phyloP scores from a whole-genome alignment of 225 moss, liverwort and hornwort species.

The Antitrichia curtipendula region DNA sequence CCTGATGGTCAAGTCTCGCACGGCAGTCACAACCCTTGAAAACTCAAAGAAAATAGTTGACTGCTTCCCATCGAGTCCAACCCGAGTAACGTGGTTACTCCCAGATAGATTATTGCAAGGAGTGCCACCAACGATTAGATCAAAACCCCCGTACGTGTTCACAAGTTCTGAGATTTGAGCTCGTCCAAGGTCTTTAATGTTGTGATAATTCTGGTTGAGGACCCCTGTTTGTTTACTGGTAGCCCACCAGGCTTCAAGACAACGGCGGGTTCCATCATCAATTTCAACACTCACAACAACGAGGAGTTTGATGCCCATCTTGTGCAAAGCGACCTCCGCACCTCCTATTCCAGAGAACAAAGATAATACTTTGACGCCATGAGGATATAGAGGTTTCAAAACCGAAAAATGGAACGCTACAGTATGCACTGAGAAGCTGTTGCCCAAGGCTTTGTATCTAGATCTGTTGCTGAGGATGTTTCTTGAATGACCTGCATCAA shows the following conservation, averaged over 20 bases:
- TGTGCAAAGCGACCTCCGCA: conserved; percentile 72
- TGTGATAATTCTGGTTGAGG: conserved; percentile 17
- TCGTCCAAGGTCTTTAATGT: conserved; percentile 35
- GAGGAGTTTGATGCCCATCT: conserved; percentile 44
- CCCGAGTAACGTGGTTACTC: conserved; percentile 38
- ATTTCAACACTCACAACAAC: conserved; percentile 68
- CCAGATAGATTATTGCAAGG: conserved; percentile 76
- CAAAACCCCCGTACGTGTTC: conserved; percentile 39
- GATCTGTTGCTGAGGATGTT: neutral
- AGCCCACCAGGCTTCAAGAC: conserved; percentile 59
- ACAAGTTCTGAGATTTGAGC: conserved; percentile 22
- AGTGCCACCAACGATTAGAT: conserved; percentile 72
- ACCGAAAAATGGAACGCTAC: conserved; percentile 71
- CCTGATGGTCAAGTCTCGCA: conserved; percentile 23
- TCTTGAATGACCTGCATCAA: conserved; percentile 46
- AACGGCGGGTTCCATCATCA: conserved; percentile 21
- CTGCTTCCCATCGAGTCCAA: conserved; percentile 40
- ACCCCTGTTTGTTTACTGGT: conserved; percentile 36
- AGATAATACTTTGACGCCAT: conserved; percentile 57
- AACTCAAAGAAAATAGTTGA: conserved; percentile 66
- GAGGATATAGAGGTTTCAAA: conserved; percentile 23
- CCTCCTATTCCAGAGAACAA: conserved; percentile 78
- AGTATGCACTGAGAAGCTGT: conserved; percentile 61
- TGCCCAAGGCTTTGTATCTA: conserved; percentile 46
- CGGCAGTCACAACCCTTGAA: conserved; percentile 39